Conservation (phyloP, 2,329 filamentous ascomycete genomes). For the Diatrype stigma region DNA sequence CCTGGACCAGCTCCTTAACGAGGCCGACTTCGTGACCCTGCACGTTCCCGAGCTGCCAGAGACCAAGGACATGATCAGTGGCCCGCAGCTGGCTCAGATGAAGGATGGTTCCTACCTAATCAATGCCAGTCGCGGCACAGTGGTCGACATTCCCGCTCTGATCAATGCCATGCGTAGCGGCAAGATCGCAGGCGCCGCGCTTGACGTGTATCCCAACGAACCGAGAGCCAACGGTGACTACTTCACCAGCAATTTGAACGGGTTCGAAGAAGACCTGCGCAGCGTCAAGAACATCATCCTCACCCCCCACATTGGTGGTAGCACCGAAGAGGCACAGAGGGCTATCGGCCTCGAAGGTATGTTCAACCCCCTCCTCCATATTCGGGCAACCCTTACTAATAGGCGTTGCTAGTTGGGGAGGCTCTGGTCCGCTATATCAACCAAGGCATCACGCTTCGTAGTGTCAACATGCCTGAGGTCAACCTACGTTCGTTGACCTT, state of each 20-base stretch:
- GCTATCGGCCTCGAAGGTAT: constrained; percentile 85
- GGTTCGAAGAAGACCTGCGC: constrained; percentile 81
- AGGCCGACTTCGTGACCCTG: constrained; percentile 87
- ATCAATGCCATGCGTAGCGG: constrained; percentile 82
- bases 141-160: constrained; percentile 90
- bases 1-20: constrained; percentile 69
- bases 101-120: constrained; percentile 90
- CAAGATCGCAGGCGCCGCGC: constrained; percentile 87
- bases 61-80: constrained; percentile 89
- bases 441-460: constrained; percentile 83
- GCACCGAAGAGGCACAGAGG: constrained; percentile 94
- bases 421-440: constrained; percentile 93
- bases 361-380: constrained; percentile 6
- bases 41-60: constrained; percentile 93
- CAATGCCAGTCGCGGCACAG: constrained; percentile 89
- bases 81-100: constrained; percentile 77
- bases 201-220: constrained; percentile 94
- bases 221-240: constrained; percentile 92
- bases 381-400: constrained; percentile 8
- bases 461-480: constrained; percentile 96
- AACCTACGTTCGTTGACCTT: constrained; percentile 83
- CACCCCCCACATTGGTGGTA: constrained; percentile 94
- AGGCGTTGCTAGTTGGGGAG: constrained; percentile 58
- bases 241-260: constrained; percentile 79
- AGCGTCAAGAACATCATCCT: constrained; percentile 88